These are phyloP conservation scores for Brassica rapa DNA, from an alignment of 345 rosid species.

Conservation along the genomic window DNA sequence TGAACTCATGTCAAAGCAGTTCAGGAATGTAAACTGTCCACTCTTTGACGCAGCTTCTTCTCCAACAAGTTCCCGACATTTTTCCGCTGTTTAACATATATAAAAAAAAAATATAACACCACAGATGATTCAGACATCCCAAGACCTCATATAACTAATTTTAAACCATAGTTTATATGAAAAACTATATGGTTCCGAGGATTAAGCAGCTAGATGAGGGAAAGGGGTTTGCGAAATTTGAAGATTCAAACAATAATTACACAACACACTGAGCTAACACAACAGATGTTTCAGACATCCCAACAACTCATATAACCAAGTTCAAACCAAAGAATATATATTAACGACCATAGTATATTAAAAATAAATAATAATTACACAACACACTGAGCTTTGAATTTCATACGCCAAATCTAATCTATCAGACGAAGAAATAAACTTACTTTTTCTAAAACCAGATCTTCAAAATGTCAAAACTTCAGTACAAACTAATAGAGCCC, in stretches of 20 bases:
- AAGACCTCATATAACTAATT: background rate
- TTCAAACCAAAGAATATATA: no score
- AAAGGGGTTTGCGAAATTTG: background rate
- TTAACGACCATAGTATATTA: no score
- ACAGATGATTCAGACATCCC: conserved; percentile 9
- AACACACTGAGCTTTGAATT: background rate
- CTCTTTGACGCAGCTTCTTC: conserved; percentile 82
- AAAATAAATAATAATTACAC: background rate
- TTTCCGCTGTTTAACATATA: conserved; percentile 62
- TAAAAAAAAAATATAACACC: background rate
- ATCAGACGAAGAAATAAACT: conserved; percentile 2
- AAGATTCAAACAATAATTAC: background rate
- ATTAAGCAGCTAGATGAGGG: background rate
- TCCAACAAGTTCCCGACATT: conserved; percentile 82
- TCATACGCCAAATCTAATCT: background rate
- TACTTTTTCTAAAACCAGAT: background rate
- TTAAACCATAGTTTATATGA: background rate
- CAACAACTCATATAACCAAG: no score
- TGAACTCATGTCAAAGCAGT: conserved; percentile 90
- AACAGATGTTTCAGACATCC: no score
- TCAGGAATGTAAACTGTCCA: conserved; percentile 77
- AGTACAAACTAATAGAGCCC: background rate
- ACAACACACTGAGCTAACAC: background rate
- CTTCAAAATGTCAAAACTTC: background rate
- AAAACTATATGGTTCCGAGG: background rate